Conservation (phyloP, 1,284 basidiomycete genomes). For the Rugosomyces carneus region DNA sequence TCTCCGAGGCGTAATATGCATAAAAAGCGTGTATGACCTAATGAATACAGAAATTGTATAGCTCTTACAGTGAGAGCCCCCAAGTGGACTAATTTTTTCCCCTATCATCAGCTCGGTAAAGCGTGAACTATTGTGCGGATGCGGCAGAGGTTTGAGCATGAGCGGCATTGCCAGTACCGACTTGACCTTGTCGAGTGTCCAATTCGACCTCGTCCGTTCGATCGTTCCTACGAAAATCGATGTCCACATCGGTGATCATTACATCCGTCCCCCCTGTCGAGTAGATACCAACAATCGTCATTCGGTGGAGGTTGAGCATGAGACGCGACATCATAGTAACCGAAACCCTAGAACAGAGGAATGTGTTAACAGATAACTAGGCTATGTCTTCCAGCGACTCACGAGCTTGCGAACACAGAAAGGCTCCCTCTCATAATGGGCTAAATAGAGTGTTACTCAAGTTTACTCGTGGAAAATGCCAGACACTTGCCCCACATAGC, state of each 20-base stretch:
- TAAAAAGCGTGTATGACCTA: too few relatives aligned
- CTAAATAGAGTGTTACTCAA: conserved; percentile 16
- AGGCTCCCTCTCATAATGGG: conserved; percentile 32
- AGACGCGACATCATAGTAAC: conserved; percentile 37
- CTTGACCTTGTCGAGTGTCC: conserved; percentile 10
- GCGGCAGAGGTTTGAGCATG: not conserved
- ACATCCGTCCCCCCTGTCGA: conserved; percentile 8
- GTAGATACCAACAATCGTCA: conserved; percentile 25
- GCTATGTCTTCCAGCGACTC: conserved; percentile 9
- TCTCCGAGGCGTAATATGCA: too few relatives aligned
- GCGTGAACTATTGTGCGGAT: too few relatives aligned
- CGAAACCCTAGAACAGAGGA: conserved; percentile 27
- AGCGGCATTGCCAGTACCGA: not conserved
- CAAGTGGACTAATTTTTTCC: too few relatives aligned
- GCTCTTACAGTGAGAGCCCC: too few relatives aligned
- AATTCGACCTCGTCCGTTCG: conserved; percentile 12
- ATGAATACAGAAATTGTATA: too few relatives aligned
- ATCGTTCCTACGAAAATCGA: not conserved
- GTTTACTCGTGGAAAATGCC: not conserved
- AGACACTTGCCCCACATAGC: conserved; percentile 17
- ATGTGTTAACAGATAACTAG: too few relatives aligned
- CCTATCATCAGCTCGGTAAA: too few relatives aligned
- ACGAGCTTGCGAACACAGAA: conserved; percentile 38
- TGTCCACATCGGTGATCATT: conserved; percentile 11
- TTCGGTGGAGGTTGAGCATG: conserved; percentile 34